Evolutionary conservation across 2,329 filamentous ascomycete genomes (phyloP).

Genomic region (Diplodia intermedia): DNA sequence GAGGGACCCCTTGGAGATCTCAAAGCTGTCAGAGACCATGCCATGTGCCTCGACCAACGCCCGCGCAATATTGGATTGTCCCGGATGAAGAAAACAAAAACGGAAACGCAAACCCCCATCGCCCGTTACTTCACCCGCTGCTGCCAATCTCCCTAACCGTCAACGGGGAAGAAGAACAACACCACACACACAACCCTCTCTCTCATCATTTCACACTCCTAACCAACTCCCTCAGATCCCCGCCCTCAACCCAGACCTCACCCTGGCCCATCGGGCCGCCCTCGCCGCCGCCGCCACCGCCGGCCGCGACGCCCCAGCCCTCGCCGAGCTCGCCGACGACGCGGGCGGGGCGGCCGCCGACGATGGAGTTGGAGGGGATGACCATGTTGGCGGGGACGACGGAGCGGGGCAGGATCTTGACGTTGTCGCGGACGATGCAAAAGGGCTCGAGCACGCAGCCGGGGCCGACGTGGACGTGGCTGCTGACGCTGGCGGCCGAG

Average conservation of each 20-base stretch:
- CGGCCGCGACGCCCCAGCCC: constrained; percentile 56
- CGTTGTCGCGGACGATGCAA: constrained; percentile 91
- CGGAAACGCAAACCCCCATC: no score
- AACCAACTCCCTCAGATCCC: constrained; percentile 57
- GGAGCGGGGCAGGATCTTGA: constrained; percentile 82
- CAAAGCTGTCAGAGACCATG: not conserved
- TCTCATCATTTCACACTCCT: constrained; percentile 42
- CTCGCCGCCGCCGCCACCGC: constrained; percentile 40
- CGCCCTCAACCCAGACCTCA: constrained; percentile 58
- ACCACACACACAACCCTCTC: no score
- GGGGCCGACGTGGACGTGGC: constrained; percentile 83
- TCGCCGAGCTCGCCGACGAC: constrained; percentile 58
- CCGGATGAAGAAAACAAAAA: no score
- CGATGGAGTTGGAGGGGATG: constrained; percentile 87
- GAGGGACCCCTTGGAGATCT: not conserved
- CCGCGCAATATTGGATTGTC: not conserved
- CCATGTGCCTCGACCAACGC: not conserved
- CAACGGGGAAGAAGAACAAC: not conserved
- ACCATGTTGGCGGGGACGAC: constrained; percentile 89
- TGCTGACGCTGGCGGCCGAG: constrained; percentile 82
- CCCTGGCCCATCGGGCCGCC: constrained; percentile 43
- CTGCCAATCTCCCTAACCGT: no score
- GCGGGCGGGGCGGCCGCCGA: constrained; percentile 66
- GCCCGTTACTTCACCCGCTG: no score
- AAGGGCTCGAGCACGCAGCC: constrained; percentile 82